phyloP scores from a whole-genome alignment of 1,284 basidiomycete genomes.

The Sporisorium graminicola region DNA sequence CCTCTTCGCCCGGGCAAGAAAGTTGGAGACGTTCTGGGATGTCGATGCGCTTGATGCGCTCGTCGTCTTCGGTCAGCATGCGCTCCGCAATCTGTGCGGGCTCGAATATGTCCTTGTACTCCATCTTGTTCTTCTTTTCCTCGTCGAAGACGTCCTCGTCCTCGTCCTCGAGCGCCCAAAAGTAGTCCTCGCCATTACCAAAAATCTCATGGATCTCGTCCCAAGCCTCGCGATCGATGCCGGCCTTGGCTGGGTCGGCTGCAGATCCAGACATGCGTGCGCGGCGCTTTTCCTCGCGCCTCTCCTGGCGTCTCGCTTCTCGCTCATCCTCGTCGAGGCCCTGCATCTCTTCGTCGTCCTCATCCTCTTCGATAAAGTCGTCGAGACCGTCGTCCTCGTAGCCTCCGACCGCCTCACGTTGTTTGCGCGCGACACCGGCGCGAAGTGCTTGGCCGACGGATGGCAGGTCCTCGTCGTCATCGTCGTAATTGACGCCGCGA shows the following conservation, averaged over 20 bases:
- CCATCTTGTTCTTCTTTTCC: constrained; percentile 72
- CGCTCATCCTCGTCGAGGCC: constrained; percentile 73
- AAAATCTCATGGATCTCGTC: constrained; percentile 97
- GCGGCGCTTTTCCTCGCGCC: constrained; percentile 72
- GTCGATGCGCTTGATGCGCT: constrained; percentile 86
- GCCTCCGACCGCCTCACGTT: constrained; percentile 42
- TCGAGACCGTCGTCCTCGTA: constrained; percentile 71
- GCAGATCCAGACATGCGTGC: constrained; percentile 77
- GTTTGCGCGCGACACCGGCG: constrained; percentile 40
- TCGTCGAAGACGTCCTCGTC: constrained; percentile 54
- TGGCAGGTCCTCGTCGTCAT: constrained; percentile 72
- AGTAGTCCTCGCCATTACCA: constrained; percentile 95
- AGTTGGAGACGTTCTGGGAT: constrained; percentile 97
- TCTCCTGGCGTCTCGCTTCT: constrained; percentile 79
- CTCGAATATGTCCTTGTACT: constrained; percentile 95
- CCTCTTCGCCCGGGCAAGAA: constrained; percentile 75
- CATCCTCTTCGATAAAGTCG: constrained; percentile 87
- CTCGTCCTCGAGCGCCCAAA: constrained; percentile 85
- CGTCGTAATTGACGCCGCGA: constrained; percentile 69
- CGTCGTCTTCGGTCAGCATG: constrained; percentile 93
- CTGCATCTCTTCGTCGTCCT: constrained; percentile 67
- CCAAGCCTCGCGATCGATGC: constrained; percentile 80
- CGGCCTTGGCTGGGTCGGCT: constrained; percentile 56
- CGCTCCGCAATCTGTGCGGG: constrained; percentile 94
- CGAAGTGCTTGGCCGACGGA: constrained; percentile 59